A percentile compares a stretch with the other conserved stretches of the same genome.
Evolutionary conservation across 2,329 filamentous ascomycete genomes (phyloP).

Genomic region (Cladosporium sp.): DNA sequence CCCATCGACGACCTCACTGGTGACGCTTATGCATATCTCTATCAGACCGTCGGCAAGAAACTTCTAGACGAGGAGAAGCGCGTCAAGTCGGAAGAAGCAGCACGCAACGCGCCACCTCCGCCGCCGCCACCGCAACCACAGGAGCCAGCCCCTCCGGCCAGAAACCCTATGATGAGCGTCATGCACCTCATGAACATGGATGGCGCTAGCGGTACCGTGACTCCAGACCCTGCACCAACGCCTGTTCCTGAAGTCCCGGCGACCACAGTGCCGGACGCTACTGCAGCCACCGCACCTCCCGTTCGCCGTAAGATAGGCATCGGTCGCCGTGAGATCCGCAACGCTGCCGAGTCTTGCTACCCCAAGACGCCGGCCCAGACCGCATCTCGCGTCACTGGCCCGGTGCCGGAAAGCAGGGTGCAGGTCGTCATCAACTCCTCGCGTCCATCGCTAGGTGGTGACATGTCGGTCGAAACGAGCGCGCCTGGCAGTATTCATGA

Average conservation of each 20-base stretch:
- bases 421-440: constrained; percentile 28
- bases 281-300: constrained; percentile 14
- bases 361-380: constrained; percentile 26
- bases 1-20: constrained; percentile 90
- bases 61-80: constrained; percentile 45
- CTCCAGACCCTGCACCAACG: constrained; percentile 13
- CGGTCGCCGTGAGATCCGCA: constrained; percentile 55
- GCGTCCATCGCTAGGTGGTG: constrained; percentile 27
- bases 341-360: constrained; percentile 55
- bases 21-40: constrained; percentile 79
- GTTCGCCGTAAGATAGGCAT: constrained; percentile 52
- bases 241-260: constrained; percentile 16
- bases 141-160: constrained; percentile 11
- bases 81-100: constrained; percentile 25
- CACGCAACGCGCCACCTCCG: constrained; percentile 15
- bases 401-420: constrained; percentile 16
- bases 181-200: constrained; percentile 33
- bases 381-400: constrained; percentile 8
- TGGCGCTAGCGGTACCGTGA: constrained; percentile 20
- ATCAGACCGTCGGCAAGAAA: constrained; percentile 60
- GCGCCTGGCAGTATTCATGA: constrained; percentile 54
- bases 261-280: constrained; percentile 1
- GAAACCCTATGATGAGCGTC: constrained; percentile 31
- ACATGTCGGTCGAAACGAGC: constrained; percentile 42
- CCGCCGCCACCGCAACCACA: constrained; percentile 20